Evolutionary conservation across 2,329 filamentous ascomycete genomes (phyloP).

Genomic region (Geoglossum cookeanum): DNA sequence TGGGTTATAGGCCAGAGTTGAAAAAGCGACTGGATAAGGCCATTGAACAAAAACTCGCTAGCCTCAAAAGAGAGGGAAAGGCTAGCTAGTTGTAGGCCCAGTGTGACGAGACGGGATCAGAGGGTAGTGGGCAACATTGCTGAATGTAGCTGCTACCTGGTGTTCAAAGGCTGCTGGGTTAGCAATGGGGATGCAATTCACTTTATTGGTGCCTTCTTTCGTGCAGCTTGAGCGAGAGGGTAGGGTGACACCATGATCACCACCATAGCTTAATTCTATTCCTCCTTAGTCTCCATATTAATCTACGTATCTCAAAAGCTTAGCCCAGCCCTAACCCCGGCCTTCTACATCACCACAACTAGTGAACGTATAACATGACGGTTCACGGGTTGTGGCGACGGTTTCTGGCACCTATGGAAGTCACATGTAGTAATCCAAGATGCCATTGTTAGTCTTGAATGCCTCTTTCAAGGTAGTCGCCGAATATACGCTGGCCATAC

Average conservation of each 20-base stretch:
- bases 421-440: neutral
- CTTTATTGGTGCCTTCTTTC: neutral
- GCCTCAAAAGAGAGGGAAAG: constrained; percentile 41
- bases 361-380: neutral
- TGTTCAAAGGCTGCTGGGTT: neutral
- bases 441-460: neutral
- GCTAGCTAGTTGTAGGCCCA: neutral
- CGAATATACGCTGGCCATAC: too few relatives aligned
- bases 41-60: constrained; percentile 57
- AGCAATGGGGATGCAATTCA: neutral
- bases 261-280: too few relatives aligned
- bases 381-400: neutral
- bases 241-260: too few relatives aligned
- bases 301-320: neutral
- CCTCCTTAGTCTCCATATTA: too few relatives aligned
- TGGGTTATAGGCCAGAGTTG: constrained; percentile 79
- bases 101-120: neutral
- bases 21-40: constrained; percentile 61
- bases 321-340: neutral
- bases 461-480: neutral
- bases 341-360: neutral
- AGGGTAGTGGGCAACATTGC: too few relatives aligned
- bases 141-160: too few relatives aligned
- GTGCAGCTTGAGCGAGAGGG: too few relatives aligned
- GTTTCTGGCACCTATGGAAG: neutral